These are phyloP conservation scores for Trematosphaeria pertusa DNA, from an alignment of 2,329 filamentous ascomycete genomes.

Conservation along the genomic window DNA sequence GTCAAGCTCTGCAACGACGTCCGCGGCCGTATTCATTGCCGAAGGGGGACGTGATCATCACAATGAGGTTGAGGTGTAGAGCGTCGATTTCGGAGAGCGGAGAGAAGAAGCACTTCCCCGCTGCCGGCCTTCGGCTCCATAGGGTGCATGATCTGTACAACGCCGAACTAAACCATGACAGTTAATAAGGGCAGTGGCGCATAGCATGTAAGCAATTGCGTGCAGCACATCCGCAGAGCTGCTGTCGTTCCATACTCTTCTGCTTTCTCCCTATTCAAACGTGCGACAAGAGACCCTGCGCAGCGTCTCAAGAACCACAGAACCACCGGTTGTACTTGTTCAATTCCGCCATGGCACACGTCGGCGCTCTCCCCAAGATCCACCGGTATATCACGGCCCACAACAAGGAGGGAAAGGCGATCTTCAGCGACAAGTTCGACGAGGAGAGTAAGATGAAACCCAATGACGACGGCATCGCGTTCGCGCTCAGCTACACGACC, in stretches of 20 bases:
- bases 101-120: constrained; percentile 15
- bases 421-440: constrained; percentile 45
- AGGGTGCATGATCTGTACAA: constrained; percentile 21
- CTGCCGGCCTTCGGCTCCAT: constrained; percentile 34
- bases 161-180: background rate
- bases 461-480: constrained; percentile 55
- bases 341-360: constrained; percentile 39
- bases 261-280: too few relatives aligned
- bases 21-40: background rate
- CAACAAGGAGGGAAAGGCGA: constrained; percentile 42
- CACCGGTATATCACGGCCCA: constrained; percentile 48
- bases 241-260: too few relatives aligned
- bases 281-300: too few relatives aligned
- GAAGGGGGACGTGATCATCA: background rate
- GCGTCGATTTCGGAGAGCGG: constrained; percentile 19
- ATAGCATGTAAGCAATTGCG: too few relatives aligned
- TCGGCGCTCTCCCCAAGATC: constrained; percentile 39
- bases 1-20: background rate
- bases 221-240: too few relatives aligned
- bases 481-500: constrained; percentile 59
- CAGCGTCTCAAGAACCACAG: too few relatives aligned
- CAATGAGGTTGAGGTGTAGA: background rate
- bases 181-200: too few relatives aligned
- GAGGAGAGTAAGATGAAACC: constrained; percentile 46
- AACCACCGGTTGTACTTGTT: too few relatives aligned